Percentiles rank a stretch among this genome's conserved stretches.
Evolutionary conservation across 805 yeast genomes (phyloP).

Genomic region (Soucietia sequanensis): DNA sequence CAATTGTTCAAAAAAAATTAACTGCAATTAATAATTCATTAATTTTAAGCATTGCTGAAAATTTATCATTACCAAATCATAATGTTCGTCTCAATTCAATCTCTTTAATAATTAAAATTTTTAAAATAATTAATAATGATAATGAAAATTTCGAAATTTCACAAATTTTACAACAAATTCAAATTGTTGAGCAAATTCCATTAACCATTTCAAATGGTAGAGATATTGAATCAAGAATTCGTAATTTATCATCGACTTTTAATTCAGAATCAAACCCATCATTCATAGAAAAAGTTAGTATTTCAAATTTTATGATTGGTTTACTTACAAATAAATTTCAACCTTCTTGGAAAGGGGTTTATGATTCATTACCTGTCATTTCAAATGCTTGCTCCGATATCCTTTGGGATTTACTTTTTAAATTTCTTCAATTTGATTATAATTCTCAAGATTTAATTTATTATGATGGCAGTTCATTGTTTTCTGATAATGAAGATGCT

Average conservation of each 20-base stretch:
- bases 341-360: conserved; percentile 81
- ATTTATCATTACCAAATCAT: conserved; percentile 50
- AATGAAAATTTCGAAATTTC: conserved; percentile 28
- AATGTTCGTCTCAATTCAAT: conserved; percentile 50
- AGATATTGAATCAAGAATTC: conserved; percentile 67
- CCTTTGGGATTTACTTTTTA: conserved; percentile 56
- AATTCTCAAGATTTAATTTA: conserved; percentile 14
- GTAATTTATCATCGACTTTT: conserved; percentile 53
- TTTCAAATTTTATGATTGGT: conserved; percentile 52
- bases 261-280: conserved; percentile 18
- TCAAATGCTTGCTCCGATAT: conserved; percentile 24
- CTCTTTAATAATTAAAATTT: conserved; percentile 39
- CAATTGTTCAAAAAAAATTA: background rate
- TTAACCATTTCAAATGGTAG: conserved; percentile 67
- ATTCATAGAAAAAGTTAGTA: conserved; percentile 13
- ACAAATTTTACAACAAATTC: conserved; percentile 47
- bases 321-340: conserved; percentile 71
- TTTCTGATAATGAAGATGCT: conserved; percentile 3
- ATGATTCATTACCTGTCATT: conserved; percentile 55
- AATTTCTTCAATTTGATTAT: conserved; percentile 28
- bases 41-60: conserved; percentile 9
- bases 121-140: conserved; percentile 10
- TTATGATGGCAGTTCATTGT: conserved; percentile 2
- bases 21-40: conserved; percentile 10
- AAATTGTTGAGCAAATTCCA: conserved; percentile 70